phyloP scores from a whole-genome alignment of 148 eudicot species.

The Amaranthus palmeri region DNA sequence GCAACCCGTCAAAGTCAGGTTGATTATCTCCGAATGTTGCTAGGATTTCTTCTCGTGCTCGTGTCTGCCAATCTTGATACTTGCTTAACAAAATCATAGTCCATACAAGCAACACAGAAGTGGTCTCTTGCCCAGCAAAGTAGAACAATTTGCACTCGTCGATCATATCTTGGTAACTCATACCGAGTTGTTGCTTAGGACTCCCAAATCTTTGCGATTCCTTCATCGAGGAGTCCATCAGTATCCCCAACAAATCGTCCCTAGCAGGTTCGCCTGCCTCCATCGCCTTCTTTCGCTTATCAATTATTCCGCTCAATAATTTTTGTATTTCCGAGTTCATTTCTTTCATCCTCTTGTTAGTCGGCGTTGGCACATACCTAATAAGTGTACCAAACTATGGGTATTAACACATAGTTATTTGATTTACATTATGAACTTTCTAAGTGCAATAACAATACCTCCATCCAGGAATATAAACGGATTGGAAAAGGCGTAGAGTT shows the following conservation, averaged over 20 bases:
- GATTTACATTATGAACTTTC: too few species aligned
- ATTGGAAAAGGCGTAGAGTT: background rate
- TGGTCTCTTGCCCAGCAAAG: conserved; percentile 43
- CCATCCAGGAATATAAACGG: conserved; percentile 35
- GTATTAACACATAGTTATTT: too few species aligned
- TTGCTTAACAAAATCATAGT: conserved; percentile 36
- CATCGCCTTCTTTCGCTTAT: conserved; percentile 29
- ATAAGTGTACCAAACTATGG: background rate
- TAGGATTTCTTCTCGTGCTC: conserved; percentile 33
- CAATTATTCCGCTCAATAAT: conserved; percentile 18
- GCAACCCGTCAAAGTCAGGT: conserved; percentile 34
- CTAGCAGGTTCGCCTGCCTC: conserved; percentile 28
- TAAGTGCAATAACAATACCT: conserved; percentile 13
- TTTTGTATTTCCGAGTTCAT: conserved; percentile 9
- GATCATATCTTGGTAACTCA: conserved; percentile 30
- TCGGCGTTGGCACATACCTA: conserved; percentile 34
- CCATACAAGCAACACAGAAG: conserved; percentile 33
- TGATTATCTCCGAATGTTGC: conserved; percentile 28
- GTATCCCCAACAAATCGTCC: conserved; percentile 29
- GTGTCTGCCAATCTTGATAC: conserved; percentile 36
- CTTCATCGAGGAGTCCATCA: conserved; percentile 30
- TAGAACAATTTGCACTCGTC: conserved; percentile 41
- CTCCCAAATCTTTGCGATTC: conserved; percentile 9
- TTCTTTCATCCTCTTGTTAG: conserved; percentile 22
- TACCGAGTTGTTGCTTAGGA: conserved; percentile 15